These are phyloP conservation scores for Arabidopsis hybrid DNA, from an alignment of 441 rosid species.

Conservation along the genomic window DNA sequence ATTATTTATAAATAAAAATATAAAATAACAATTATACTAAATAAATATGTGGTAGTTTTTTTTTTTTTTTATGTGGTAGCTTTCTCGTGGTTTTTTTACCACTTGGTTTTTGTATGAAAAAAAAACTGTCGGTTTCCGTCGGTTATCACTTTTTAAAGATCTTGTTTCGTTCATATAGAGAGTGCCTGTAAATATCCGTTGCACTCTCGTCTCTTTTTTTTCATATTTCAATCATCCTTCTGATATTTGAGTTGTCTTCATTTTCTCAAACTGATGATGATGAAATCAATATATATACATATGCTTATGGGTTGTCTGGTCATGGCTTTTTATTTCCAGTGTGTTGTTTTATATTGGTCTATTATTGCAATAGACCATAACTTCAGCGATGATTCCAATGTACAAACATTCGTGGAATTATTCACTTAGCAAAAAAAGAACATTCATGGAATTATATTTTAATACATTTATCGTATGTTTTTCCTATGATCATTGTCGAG, in stretches of 20 bases:
- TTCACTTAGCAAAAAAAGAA: neutral
- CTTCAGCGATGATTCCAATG: conserved; percentile 20
- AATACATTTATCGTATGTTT: neutral
- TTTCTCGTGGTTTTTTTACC: neutral
- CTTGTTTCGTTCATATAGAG: neutral
- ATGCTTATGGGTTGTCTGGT: neutral
- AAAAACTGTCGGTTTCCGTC: neutral
- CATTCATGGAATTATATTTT: neutral
- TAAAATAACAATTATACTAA: neutral
- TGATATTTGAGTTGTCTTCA: conserved; percentile 10
- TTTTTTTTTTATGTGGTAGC: no score
- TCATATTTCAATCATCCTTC: neutral
- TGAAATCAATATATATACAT: conserved; percentile 3
- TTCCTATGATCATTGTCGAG: neutral
- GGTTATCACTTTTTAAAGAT: neutral
- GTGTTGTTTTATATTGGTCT: conserved; percentile 5
- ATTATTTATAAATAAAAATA: neutral
- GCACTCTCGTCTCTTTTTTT: neutral
- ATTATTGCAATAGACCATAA: conserved; percentile 11
- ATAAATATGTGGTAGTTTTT: neutral
- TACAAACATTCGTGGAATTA: neutral
- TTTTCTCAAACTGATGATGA: conserved; percentile 12
- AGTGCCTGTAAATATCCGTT: neutral
- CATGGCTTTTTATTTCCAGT: neutral
- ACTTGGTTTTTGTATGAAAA: neutral